These are phyloP conservation scores for Umbelopsis sp. DNA, from an alignment of 192 early-diverging fungal species.

Conservation along the genomic window DNA sequence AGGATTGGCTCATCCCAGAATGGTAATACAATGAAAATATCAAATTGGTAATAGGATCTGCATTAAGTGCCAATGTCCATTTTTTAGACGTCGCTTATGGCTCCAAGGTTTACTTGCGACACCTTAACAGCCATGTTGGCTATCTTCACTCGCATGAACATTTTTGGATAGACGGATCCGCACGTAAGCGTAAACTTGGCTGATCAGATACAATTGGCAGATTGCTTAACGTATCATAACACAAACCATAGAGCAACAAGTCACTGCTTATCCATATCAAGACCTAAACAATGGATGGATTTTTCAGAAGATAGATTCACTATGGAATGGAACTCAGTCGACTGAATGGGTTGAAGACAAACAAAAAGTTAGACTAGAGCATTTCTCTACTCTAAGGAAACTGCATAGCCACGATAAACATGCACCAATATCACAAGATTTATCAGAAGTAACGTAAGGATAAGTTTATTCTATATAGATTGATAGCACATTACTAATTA, in stretches of 20 bases:
- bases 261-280: conserved; percentile 74
- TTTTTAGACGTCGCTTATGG: conserved; percentile 68
- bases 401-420: conserved; percentile 75
- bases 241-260: conserved; percentile 62
- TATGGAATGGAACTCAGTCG: conserved; percentile 25
- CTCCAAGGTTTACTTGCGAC: conserved; percentile 63
- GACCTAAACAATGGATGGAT: conserved; percentile 92
- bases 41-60: not conserved
- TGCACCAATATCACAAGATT: conserved; percentile 65
- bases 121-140: conserved; percentile 72
- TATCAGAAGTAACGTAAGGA: conserved; percentile 65
- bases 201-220: not conserved
- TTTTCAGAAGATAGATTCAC: conserved; percentile 25
- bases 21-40: conserved; percentile 36
- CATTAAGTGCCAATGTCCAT: not conserved
- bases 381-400: conserved; percentile 56
- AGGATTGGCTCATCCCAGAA: conserved; percentile 44
- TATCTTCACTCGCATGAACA: conserved; percentile 79
- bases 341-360: conserved; percentile 67
- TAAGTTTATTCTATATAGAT: not conserved
- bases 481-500: not conserved
- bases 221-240: not conserved
- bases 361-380: conserved; percentile 75
- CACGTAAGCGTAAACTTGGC: conserved; percentile 49
- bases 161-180: conserved; percentile 70